Base-by-base conservation (phyloP, 805 yeast species). In the Myxozyma lipomycoides region DNA sequence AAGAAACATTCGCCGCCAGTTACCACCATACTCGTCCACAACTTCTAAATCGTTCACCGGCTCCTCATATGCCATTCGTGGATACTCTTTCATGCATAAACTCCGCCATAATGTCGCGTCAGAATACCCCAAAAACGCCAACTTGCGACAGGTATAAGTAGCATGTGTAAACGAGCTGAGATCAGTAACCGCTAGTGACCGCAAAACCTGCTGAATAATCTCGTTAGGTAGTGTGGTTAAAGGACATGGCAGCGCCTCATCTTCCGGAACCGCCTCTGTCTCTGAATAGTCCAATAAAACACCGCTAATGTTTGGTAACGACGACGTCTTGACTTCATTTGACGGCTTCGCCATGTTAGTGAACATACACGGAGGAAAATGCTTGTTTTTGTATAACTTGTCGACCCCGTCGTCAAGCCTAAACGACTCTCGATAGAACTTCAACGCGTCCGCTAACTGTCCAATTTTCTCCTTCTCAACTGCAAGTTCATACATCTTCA, bases 391-490 rank as follows among this genome's bases (percentile, higher is more conserved):
- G 65, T 87, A 87, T 21, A 78, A 66, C 43, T 76, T 69, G 63
- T 89, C 96, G 3, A 89, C 89, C 49, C 75, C 75, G 12, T 68
- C 72, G 56, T 76, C 60, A 25, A 48, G 66, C 60, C 76, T 80
- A 64, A 82, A 77, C 1, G 96, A 95, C 55, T 75, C 73, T 55
- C 95, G 72, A 67, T 89, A 89, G 57, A 70, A 76, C 43, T 72
- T 77, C 24, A 86, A 80, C 1, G 96, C 96, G 61, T 88, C 95
- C n/a, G 86, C 76, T 79, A 88, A 75, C 54, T 79, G 72, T 0
- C 96, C 96, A 44, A 73, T 77, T 30, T 76, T 70, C 67, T 89
- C 96, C 62, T 82, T 82, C 43, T 75, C 78, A 0, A 82, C 78
- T 2, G 88, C 96, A 45, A 73, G 66, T 59, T 84, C 88, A 70